Percentiles rank a stretch among this genome's conserved stretches.
These are phyloP conservation scores for Orychophragmus violaceus DNA, from an alignment of 345 rosid genomes.

Conservation along the genomic window DNA sequence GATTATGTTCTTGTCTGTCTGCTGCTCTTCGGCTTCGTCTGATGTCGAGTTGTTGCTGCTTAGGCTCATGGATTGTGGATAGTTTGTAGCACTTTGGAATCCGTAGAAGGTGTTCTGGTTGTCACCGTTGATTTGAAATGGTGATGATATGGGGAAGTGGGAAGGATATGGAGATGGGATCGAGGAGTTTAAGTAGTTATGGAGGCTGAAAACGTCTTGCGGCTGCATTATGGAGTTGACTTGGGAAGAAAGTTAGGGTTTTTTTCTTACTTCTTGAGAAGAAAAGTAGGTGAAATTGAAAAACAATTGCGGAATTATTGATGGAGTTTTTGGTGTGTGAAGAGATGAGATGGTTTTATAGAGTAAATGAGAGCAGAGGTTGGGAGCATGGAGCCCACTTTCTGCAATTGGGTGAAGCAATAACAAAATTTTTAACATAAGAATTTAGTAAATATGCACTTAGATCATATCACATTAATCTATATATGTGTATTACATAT, in stretches of 20 bases:
- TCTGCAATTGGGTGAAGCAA: constrained; percentile 24
- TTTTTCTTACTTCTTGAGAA: neutral
- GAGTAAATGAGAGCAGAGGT: neutral
- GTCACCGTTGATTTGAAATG: constrained; percentile 28
- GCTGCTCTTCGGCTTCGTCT: constrained; percentile 80
- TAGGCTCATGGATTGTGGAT: constrained; percentile 39
- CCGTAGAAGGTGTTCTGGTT: constrained; percentile 30
- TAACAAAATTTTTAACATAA: constrained; percentile 2
- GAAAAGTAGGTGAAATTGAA: constrained; percentile 3
- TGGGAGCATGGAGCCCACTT: constrained; percentile 13
- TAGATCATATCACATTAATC: constrained; percentile 7
- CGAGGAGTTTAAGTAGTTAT: constrained; percentile 22
- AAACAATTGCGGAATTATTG: neutral
- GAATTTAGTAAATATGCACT: constrained; percentile 6
- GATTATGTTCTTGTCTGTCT: constrained; percentile 40
- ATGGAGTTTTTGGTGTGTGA: constrained; percentile 16
- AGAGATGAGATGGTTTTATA: constrained; percentile 21
- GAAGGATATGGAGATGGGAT: constrained; percentile 45
- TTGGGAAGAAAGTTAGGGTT: constrained; percentile 11
- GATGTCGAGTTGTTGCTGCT: constrained; percentile 86
- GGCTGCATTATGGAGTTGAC: constrained; percentile 27
- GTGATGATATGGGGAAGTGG: constrained; percentile 24
- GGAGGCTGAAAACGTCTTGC: constrained; percentile 43
- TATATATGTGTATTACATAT: neutral
- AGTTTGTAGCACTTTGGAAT: constrained; percentile 26